Conservation (phyloP, 2,329 filamentous ascomycete genomes). For the Didymella glomerata region DNA sequence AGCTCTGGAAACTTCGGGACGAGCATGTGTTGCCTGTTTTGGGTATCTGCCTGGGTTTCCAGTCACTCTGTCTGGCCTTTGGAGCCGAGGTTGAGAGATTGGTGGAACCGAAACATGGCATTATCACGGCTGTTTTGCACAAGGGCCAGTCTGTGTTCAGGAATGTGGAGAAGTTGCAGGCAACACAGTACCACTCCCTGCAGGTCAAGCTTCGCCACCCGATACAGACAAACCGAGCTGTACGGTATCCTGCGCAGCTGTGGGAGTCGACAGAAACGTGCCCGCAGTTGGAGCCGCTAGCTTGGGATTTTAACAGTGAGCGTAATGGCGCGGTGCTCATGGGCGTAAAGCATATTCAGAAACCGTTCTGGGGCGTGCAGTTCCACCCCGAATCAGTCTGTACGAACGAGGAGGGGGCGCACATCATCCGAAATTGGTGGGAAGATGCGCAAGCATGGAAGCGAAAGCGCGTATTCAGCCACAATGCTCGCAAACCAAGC, state of each 20-base stretch:
- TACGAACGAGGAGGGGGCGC: slow-evolving; percentile 72
- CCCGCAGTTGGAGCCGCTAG: slow-evolving; percentile 55
- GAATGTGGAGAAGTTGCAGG: slow-evolving; percentile 66
- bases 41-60: slow-evolving; percentile 89
- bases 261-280: slow-evolving; percentile 52
- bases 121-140: slow-evolving; percentile 75
- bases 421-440: slow-evolving; percentile 81
- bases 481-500: slow-evolving; percentile 18
- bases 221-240: slow-evolving; percentile 37
- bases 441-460: slow-evolving; percentile 66
- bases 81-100: slow-evolving; percentile 73
- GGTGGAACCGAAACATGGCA: slow-evolving; percentile 79
- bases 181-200: slow-evolving; percentile 79
- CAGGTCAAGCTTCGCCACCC: slow-evolving; percentile 56
- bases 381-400: slow-evolving; percentile 92
- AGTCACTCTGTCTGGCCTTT: slow-evolving; percentile 76
- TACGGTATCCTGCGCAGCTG: slow-evolving; percentile 50
- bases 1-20: slow-evolving; percentile 74
- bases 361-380: slow-evolving; percentile 86
- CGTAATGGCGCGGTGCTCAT: slow-evolving; percentile 72
- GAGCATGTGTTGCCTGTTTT: slow-evolving; percentile 75
- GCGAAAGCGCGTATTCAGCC: slow-evolving; percentile 28
- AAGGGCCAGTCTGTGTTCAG: slow-evolving; percentile 70
- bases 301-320: slow-evolving; percentile 57
- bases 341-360: slow-evolving; percentile 72